Evolutionary conservation across 2,329 filamentous ascomycete species (phyloP).

Genomic region (Hymenoscyphus fructigenus): DNA sequence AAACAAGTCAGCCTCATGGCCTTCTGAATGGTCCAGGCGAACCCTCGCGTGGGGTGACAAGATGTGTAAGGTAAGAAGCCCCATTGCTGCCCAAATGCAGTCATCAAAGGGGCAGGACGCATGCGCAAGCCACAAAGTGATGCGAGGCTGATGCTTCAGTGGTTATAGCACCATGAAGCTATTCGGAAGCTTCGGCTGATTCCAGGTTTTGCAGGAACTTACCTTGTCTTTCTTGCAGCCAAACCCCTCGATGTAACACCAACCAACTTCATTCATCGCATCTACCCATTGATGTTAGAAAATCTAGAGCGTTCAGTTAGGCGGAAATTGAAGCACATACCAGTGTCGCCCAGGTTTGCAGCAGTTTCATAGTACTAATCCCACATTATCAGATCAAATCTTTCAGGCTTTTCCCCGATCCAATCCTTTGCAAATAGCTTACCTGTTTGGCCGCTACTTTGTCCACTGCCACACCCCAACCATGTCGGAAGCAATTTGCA

Average conservation of each 20-base stretch:
- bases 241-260: conserved; percentile 97
- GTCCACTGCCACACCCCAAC: conserved; percentile 89
- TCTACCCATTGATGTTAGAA: conserved; percentile 51
- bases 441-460: conserved; percentile 77
- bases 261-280: conserved; percentile 94
- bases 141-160: conserved; percentile 29
- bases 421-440: conserved; percentile 24
- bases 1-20: conserved; percentile 48
- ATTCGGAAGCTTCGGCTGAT: conserved; percentile 28
- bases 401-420: conserved; percentile 26
- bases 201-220: conserved; percentile 42
- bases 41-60: conserved; percentile 20
- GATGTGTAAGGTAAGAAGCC: conserved; percentile 28
- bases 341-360: conserved; percentile 89
- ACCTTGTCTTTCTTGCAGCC: conserved; percentile 99
- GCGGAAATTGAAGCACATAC: conserved; percentile 42
- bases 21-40: conserved; percentile 24
- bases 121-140: conserved; percentile 32
- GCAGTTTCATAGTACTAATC: conserved; percentile 95
- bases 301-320: conserved; percentile 16
- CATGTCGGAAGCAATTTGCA: conserved; percentile 88
- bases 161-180: conserved; percentile 27
- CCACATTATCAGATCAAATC: conserved; percentile 25
- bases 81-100: conserved; percentile 48
- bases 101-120: conserved; percentile 25